A percentile compares a stretch with the other conserved stretches of the same genome.
Conservation (phyloP, 2,329 filamentous ascomycete genomes). For the Achaetomium macrosporum region DNA sequence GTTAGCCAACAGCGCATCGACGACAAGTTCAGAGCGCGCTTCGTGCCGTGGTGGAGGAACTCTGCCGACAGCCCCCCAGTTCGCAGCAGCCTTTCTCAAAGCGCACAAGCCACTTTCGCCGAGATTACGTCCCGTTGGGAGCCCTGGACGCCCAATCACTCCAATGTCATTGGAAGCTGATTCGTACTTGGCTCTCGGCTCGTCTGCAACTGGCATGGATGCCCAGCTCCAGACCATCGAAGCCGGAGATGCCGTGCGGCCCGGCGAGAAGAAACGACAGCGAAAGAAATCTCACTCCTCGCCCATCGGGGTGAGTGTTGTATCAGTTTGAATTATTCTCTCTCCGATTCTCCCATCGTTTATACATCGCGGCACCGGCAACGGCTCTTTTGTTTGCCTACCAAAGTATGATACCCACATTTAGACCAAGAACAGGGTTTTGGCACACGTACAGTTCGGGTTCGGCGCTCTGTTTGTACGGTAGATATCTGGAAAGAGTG, state of each 20-base stretch:
- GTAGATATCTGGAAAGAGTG: no score
- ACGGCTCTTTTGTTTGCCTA: neutral
- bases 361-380: neutral
- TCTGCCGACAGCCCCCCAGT: constrained; percentile 10
- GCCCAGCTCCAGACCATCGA: constrained; percentile 20
- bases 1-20: constrained; percentile 13
- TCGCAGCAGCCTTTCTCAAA: constrained; percentile 18
- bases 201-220: neutral
- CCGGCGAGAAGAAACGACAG: constrained; percentile 27
- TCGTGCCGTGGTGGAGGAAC: neutral
- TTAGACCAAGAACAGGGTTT: neutral
- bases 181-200: constrained; percentile 32
- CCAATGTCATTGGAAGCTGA: constrained; percentile 51
- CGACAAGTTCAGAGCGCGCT: neutral
- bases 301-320: neutral
- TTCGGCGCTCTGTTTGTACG: neutral
- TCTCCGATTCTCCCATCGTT: neutral
- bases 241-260: constrained; percentile 28
- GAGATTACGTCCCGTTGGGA: constrained; percentile 47
- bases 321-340: constrained; percentile 2
- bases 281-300: neutral
- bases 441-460: neutral
- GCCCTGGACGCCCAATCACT: constrained; percentile 52
- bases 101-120: constrained; percentile 45
- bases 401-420: constrained; percentile 1